Percentiles rank a stretch among this genome's conserved stretches.
These are phyloP conservation scores for Naumovozyma castellii DNA, from an alignment of 805 yeast genomes.

Conservation along the genomic window DNA sequence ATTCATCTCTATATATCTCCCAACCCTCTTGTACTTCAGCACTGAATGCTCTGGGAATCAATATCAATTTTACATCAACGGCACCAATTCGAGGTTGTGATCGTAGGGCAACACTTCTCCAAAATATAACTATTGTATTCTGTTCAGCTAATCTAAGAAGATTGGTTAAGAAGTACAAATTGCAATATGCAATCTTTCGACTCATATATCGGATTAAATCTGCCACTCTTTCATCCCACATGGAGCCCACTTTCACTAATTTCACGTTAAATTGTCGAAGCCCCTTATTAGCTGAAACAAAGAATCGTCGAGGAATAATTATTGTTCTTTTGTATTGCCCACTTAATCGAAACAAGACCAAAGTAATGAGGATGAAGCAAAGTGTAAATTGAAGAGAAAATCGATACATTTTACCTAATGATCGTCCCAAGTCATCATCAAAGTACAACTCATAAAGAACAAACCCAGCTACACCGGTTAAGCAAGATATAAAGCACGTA, in stretches of 20 bases:
- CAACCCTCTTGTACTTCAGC: constrained; percentile 85
- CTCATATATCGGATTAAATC: constrained; percentile 29
- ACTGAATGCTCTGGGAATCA: constrained; percentile 73
- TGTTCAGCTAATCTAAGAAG: constrained; percentile 8
- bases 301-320: constrained; percentile 67
- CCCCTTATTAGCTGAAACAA: constrained; percentile 81
- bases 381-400: constrained; percentile 17
- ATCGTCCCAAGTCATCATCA: constrained; percentile 24
- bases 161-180: constrained; percentile 11
- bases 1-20: constrained; percentile 89
- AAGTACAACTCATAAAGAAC: constrained; percentile 33
- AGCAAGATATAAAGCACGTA: constrained; percentile 32
- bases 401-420: constrained; percentile 34
- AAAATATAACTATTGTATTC: constrained; percentile 14
- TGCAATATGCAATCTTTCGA: constrained; percentile 17
- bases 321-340: constrained; percentile 88
- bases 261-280: constrained; percentile 73
- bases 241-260: constrained; percentile 50
- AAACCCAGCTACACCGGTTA: constrained; percentile 34
- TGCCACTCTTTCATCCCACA: constrained; percentile 30
- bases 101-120: constrained; percentile 25
- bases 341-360: constrained; percentile 69
- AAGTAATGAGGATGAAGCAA: constrained; percentile 41
- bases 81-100: constrained; percentile 63
- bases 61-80: constrained; percentile 66